Evolutionary conservation across 2,329 filamentous ascomycete genomes (phyloP).

Genomic region (Dothidotthia symphoricarpi): DNA sequence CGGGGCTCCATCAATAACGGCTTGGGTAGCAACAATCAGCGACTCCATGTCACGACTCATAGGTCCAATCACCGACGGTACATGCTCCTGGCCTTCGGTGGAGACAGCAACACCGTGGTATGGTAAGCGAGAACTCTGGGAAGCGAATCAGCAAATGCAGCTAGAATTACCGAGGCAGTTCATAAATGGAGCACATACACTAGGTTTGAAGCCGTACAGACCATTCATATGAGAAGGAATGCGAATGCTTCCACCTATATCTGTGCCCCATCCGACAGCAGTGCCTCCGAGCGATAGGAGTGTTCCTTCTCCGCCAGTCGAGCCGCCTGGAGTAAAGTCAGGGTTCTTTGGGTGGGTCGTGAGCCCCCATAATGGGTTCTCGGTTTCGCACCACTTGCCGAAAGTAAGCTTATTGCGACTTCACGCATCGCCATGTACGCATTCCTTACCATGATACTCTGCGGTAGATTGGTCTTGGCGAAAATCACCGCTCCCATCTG

Average conservation of each 20-base stretch:
- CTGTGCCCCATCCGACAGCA: conserved; percentile 58
- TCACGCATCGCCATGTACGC: conserved; percentile 1
- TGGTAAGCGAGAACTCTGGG: conserved; percentile 57
- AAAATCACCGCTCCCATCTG: conserved; percentile 50
- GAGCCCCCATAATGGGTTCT: conserved; percentile 61
- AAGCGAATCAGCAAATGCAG: neutral
- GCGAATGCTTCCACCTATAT: conserved; percentile 57
- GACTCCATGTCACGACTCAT: conserved; percentile 55
- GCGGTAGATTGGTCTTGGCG: conserved; percentile 55
- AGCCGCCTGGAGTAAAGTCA: conserved; percentile 55
- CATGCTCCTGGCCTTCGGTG: conserved; percentile 63
- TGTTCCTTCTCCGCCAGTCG: conserved; percentile 60
- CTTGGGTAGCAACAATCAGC: conserved; percentile 50
- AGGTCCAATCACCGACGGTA: conserved; percentile 62
- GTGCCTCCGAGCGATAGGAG: conserved; percentile 56
- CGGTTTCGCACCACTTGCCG: conserved; percentile 58
- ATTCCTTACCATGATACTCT: conserved; percentile 54
- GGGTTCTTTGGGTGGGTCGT: conserved; percentile 59
- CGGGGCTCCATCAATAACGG: conserved; percentile 49
- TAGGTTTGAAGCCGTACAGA: conserved; percentile 56
- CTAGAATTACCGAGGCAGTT: neutral
- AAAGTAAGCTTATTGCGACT: conserved; percentile 45
- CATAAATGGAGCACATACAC: too few species aligned
- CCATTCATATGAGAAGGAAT: conserved; percentile 62
- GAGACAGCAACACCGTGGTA: conserved; percentile 61